A percentile compares a stretch with the other conserved stretches of the same genome.
phyloP scores from a whole-genome alignment of 1,284 basidiomycete species.

The Marasmius fiardii region DNA sequence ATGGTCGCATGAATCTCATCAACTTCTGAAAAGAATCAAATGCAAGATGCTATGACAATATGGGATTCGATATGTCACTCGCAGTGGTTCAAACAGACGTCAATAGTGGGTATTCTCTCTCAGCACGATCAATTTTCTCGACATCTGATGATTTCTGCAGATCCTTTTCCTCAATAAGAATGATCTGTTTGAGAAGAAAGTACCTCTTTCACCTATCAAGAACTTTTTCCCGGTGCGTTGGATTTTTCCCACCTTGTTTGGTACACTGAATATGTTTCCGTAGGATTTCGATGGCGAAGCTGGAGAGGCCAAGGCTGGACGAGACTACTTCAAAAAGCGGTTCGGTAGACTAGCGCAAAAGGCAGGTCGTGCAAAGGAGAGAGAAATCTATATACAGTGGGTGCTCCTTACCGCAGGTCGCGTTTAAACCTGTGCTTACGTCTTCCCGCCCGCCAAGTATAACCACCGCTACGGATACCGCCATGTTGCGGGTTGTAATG shows the following conservation, averaged over 20 bases:
- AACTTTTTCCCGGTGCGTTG: constrained; percentile 66
- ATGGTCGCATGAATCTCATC: neutral
- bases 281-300: constrained; percentile 77
- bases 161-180: constrained; percentile 81
- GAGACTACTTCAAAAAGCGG: constrained; percentile 87
- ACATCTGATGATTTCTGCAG: constrained; percentile 27
- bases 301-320: constrained; percentile 69
- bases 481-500: constrained; percentile 91
- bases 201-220: constrained; percentile 67
- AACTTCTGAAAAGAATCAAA: constrained; percentile 58
- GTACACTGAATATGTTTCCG: neutral
- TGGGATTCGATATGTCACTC: constrained; percentile 83
- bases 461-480: constrained; percentile 93
- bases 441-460: constrained; percentile 49
- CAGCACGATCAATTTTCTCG: neutral
- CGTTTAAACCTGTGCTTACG: neutral
- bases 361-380: constrained; percentile 78
- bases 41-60: constrained; percentile 84
- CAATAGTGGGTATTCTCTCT: constrained; percentile 50
- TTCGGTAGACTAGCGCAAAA: constrained; percentile 84
- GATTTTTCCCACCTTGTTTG: constrained; percentile 2
- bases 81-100: constrained; percentile 78
- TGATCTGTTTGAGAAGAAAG: constrained; percentile 76
- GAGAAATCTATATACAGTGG: constrained; percentile 89
- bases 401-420: constrained; percentile 27